Base-by-base conservation (phyloP, 2,329 filamentous ascomycete genomes). In the Pezicula radicicola region DNA sequence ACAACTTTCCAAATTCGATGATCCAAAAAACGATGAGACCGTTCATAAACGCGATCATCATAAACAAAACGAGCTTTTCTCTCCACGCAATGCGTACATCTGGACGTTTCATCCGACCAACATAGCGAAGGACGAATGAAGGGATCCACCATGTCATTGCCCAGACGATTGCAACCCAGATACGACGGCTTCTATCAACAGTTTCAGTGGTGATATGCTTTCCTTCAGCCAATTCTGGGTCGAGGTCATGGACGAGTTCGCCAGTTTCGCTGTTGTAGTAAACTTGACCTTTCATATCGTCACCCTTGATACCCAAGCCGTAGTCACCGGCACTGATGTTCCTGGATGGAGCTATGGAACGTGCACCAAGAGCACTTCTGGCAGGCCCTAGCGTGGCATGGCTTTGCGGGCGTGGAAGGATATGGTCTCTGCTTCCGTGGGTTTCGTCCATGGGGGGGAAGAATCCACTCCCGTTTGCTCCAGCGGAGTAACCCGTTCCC, bases 81-180 rank as follows among this genome's bases (percentile, higher is more conserved):
- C 94, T 83, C 94, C 94, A 99, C 0, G 94, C 94, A 83, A 97
- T 89, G 25, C 94, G 89, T 8, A 99, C 91, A 72, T 99, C 94
- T 2, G 92, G 94, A 50, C 94, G 86, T 73, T 96, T 95, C 94
- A 99, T 99, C 19, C 93, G 89, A 30, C 94, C 94, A 52, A 97
- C 65, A 54, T 79, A 87, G n/a, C 81, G 81, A 15, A 99, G 83
- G 2, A 89, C 59, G 45, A 90, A 88, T 0, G 93, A 97, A 0
- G 94, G 94, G 59, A 97, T 94, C 88, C 89, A 97, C 68, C 91
- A 97, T 0, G 94, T 99, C 46, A 95, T 60, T 1, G 82, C 80
- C 91, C 92, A 97, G 3, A 94, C 89, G 39, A 94, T 70, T 2
- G 71, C 80, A 21, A 96, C 84, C 94, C 94, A 99, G 2, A 84